Conservation (phyloP, 306 rosid genomes). For the Urtica urens region DNA sequence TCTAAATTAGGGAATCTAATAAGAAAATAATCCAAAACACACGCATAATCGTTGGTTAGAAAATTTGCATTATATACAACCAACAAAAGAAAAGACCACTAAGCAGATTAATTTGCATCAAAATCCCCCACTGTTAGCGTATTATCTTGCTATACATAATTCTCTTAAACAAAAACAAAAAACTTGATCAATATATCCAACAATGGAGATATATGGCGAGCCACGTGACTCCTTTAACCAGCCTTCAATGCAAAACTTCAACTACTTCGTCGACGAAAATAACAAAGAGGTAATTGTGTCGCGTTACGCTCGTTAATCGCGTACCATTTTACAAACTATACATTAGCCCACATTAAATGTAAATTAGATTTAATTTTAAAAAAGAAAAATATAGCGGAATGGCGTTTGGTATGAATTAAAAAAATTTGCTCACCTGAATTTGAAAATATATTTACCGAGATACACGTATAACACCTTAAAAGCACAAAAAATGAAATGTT, state of each 20-base stretch:
- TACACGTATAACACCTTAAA: too few relatives aligned
- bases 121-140: background rate
- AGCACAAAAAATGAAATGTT: too few relatives aligned
- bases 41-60: background rate
- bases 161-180: background rate
- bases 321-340: background rate
- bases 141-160: background rate
- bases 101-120: background rate
- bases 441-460: too few relatives aligned
- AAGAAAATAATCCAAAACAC: background rate
- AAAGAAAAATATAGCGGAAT: too few relatives aligned
- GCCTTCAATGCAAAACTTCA: slow-evolving; percentile 18
- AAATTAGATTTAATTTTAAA: background rate
- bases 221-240: slow-evolving; percentile 19
- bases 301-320: background rate
- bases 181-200: background rate
- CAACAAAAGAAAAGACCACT: background rate
- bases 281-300: slow-evolving; percentile 1
- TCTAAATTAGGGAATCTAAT: background rate
- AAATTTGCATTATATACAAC: slow-evolving; percentile 1
- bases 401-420: too few relatives aligned
- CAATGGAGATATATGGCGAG: slow-evolving; percentile 7
- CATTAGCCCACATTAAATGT: background rate
- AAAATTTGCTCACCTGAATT: too few relatives aligned
- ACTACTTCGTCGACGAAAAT: background rate